phyloP scores from a whole-genome alignment of 2,329 filamentous ascomycete genomes.

The Gnomoniopsis smithogilvyi region DNA sequence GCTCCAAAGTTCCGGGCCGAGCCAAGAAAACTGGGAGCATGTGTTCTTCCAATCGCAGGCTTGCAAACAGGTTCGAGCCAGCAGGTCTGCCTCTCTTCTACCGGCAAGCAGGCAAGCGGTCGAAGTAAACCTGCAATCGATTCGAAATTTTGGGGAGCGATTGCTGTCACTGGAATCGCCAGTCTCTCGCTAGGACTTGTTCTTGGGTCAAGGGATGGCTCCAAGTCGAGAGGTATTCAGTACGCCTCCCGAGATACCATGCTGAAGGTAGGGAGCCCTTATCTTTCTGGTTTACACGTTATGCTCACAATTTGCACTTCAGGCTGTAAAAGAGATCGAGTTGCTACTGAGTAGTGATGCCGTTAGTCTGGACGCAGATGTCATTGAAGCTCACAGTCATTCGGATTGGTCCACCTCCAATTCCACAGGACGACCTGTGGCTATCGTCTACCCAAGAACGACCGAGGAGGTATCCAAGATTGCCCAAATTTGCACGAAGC shows the following conservation, averaged over 20 bases:
- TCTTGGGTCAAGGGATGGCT: not conserved
- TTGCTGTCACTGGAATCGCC: not conserved
- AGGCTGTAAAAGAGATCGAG: conserved; percentile 56
- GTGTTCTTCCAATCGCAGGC: too few relatives aligned
- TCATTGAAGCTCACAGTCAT: conserved; percentile 61
- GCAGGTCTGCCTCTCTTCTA: not conserved
- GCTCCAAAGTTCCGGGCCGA: too few relatives aligned
- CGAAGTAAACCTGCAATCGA: not conserved
- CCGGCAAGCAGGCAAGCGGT: not conserved
- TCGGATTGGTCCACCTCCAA: conserved; percentile 72
- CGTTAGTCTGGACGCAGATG: conserved; percentile 62
- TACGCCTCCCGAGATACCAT: not conserved
- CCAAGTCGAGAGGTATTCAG: not conserved
- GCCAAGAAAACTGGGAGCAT: too few relatives aligned
- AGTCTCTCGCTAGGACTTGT: not conserved
- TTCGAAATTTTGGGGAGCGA: not conserved
- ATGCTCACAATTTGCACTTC: not conserved
- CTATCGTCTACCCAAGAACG: conserved; percentile 60
- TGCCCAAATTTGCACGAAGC: conserved; percentile 58
- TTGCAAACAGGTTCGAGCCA: too few relatives aligned
- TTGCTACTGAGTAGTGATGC: conserved; percentile 51
- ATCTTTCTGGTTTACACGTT: not conserved
- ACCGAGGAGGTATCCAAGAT: conserved; percentile 64
- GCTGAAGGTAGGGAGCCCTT: not conserved
- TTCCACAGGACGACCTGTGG: conserved; percentile 58